These are phyloP conservation scores for Priceomyces carsonii DNA, from an alignment of 805 yeast genomes.

Conservation along the genomic window DNA sequence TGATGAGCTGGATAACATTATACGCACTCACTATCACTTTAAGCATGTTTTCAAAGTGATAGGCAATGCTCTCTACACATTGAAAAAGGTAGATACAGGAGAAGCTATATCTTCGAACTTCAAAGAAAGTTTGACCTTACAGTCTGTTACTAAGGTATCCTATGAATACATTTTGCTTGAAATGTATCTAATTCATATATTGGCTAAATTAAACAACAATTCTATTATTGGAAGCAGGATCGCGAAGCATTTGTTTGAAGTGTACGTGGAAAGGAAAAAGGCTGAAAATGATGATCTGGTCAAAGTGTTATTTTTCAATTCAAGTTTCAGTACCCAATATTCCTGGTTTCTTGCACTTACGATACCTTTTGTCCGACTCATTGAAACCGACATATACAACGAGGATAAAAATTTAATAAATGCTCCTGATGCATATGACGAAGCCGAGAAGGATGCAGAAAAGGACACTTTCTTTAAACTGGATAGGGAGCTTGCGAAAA, in stretches of 20 bases:
- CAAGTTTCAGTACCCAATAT: conserved; percentile 32
- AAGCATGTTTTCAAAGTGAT: conserved; percentile 26
- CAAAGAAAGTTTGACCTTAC: conserved; percentile 23
- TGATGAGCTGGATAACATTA: conserved; percentile 20
- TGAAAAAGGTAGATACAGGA: conserved; percentile 30
- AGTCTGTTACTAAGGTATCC: conserved; percentile 32
- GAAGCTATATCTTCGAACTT: conserved; percentile 12
- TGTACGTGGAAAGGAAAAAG: conserved; percentile 16
- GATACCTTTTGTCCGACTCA: conserved; percentile 35
- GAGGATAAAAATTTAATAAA: conserved; percentile 22
- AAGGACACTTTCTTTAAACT: conserved; percentile 20
- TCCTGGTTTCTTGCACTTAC: conserved; percentile 40
- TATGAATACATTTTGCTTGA: conserved; percentile 42
- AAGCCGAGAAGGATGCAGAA: conserved; percentile 9
- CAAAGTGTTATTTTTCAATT: conserved; percentile 36
- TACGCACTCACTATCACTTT: conserved; percentile 26
- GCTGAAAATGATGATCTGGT: conserved; percentile 15
- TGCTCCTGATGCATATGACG: conserved; percentile 16
- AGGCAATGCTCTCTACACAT: conserved; percentile 24
- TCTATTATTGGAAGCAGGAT: conserved; percentile 29
- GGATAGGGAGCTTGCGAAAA: conserved; percentile 22
- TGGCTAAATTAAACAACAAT: conserved; percentile 33
- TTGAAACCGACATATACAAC: conserved; percentile 31
- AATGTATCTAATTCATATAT: conserved; percentile 37
- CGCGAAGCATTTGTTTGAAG: conserved; percentile 22